Base-by-base conservation (phyloP, 768 basidiomycete species). In the Tephrocybe sp. region DNA sequence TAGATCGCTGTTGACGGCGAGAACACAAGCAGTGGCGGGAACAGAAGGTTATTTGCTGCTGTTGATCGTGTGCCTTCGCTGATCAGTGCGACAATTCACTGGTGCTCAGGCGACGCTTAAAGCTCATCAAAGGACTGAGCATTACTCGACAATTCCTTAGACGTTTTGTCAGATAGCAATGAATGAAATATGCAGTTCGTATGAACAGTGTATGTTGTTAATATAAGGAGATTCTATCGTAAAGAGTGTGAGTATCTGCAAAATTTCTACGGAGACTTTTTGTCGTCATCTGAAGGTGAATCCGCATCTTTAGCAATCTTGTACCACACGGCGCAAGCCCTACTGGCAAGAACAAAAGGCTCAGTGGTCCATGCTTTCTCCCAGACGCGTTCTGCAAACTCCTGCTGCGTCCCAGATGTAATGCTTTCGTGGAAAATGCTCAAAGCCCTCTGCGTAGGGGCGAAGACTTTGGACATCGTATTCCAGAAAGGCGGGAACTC, bases 321-420 rank as follows among this genome's bases (percentile, higher is more conserved):
- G 40, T 74, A 76, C 27, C 69, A 68, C 47, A 64, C 60, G 51
- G 58, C 64, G 35, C 73, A 67, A 11, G 76, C 71, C 40, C 71
- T 67, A 43, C 67, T 68, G 2, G 74, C 77, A 16, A 80, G 67
- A 32, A 73, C 60, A 46, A 73, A 80, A 0, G 88, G 88, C 45
- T 88, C 84, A 11, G 73, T 71, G 1, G 81, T 78, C 66, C 70
- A 73, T 15, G 84, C 79, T 61, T 85, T 88, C 60, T 85, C 80
- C 78, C 80, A 82, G 13, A 84, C 65, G 3, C 80, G 79, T 25
- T 58, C 58, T 2, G 77, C 82, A 60, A 90, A 80, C 56, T 80
- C 68, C 41, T 60, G 70, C 52, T 85, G 81, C 50, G 79, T 77
- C 9, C 87, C 87, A 1, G 78, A 79, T 13, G 69, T 61, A 13